Conservation (phyloP, 225 moss, liverwort and hornwort species). For the Sphagnum contortum region DNA sequence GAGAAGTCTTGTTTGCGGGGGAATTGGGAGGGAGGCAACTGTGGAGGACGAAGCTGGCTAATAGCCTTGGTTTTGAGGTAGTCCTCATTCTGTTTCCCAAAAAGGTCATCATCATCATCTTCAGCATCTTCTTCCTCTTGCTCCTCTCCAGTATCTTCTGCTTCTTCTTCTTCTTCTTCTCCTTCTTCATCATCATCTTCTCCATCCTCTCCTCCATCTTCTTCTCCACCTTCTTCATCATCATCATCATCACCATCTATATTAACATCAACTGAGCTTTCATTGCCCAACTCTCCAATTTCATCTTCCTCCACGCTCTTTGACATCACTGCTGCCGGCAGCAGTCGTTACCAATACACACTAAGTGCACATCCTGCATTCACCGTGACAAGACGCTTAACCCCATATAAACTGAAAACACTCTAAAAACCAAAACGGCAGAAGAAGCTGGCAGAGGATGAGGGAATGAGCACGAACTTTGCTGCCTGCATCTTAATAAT, state of each 20-base stretch:
- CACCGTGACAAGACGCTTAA: too few species aligned
- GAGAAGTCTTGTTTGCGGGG: conserved; percentile 78
- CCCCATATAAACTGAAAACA: too few species aligned
- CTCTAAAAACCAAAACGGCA: too few species aligned
- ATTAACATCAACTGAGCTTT: too few species aligned
- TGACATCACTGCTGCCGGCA: too few species aligned
- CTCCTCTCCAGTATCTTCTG: conserved; percentile 16
- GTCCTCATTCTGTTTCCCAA: conserved; percentile 76
- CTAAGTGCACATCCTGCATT: too few species aligned
- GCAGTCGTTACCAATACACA: too few species aligned
- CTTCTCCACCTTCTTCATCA: conserved; percentile 29
- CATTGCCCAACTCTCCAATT: too few species aligned
- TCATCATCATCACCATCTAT: conserved; percentile 18
- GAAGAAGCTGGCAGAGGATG: too few species aligned
- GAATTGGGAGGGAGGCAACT: conserved; percentile 37
- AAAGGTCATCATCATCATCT: conserved; percentile 65
- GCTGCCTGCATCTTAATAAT: too few species aligned
- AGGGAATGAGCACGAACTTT: too few species aligned
- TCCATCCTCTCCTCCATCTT: conserved; percentile 31
- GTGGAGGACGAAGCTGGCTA: conserved; percentile 62
- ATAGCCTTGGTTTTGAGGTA: conserved; percentile 54
- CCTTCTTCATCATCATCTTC: conserved; percentile 27
- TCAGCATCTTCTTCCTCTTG: conserved; percentile 38
- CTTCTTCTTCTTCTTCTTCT: conserved; percentile 26
- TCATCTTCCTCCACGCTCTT: too few species aligned